Conservation (phyloP, 768 basidiomycete genomes). For the Nidula microcarpa region DNA sequence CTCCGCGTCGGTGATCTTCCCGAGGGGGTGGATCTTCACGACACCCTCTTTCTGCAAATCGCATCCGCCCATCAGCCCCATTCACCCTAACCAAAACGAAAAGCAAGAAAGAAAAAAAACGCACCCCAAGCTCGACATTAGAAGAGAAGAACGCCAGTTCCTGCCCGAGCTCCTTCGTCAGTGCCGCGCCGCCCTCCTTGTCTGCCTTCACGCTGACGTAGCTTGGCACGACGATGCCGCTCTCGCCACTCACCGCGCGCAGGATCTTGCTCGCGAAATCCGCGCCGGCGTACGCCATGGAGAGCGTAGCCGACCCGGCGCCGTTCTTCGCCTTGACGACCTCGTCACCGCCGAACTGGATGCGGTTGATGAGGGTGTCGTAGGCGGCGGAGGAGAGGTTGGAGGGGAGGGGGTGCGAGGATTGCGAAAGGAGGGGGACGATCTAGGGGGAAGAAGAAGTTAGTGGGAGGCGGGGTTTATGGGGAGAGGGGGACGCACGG, state of each 20-base stretch:
- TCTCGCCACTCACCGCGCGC: conserved; percentile 83
- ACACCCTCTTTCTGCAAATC: conserved; percentile 70
- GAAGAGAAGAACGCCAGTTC: conserved; percentile 87
- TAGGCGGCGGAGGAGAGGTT: conserved; percentile 40
- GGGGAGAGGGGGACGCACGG: conserved; percentile 41
- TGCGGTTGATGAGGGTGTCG: conserved; percentile 72
- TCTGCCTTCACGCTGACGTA: conserved; percentile 82
- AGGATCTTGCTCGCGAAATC: conserved; percentile 85
- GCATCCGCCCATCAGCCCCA: neutral
- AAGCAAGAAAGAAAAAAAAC: conserved; percentile 17
- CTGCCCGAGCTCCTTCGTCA: conserved; percentile 74
- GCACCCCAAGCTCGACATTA: conserved; percentile 83
- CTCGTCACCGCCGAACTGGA: conserved; percentile 96
- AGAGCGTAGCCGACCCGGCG: conserved; percentile 92
- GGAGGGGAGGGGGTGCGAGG: conserved; percentile 73
- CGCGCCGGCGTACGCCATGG: conserved; percentile 94
- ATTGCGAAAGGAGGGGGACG: conserved; percentile 90
- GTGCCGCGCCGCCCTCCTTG: conserved; percentile 61
- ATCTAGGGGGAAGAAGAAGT: conserved; percentile 45
- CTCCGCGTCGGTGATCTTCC: conserved; percentile 71
- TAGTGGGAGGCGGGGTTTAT: neutral
- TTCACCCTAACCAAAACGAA: neutral
- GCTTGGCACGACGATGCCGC: conserved; percentile 79
- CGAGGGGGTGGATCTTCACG: conserved; percentile 78
- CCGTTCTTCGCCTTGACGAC: conserved; percentile 98